Percentiles rank a stretch among this genome's conserved stretches.
Conservation (phyloP, 192 early-diverging fungal species). For the Kickxella alabastrina region DNA sequence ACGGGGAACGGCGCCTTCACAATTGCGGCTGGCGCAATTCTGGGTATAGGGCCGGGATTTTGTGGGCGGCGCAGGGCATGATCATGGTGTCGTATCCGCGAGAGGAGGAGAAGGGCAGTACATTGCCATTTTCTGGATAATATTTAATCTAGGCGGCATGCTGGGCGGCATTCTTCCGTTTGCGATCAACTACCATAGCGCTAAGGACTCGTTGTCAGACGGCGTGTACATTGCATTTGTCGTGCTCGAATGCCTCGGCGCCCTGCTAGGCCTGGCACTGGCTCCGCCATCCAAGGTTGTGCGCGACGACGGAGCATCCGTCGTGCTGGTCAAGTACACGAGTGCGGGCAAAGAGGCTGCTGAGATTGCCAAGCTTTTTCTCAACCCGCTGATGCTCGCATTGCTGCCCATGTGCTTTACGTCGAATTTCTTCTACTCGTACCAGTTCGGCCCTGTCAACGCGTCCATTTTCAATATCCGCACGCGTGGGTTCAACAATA, state of each 20-base stretch:
- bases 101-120: conserved; percentile 67
- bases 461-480: conserved; percentile 61
- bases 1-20: conserved; percentile 54
- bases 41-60: conserved; percentile 74
- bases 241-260: conserved; percentile 61
- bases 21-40: conserved; percentile 63
- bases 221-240: conserved; percentile 70
- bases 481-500: conserved; percentile 64
- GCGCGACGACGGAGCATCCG: conserved; percentile 56
- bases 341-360: conserved; percentile 56
- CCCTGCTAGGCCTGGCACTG: conserved; percentile 53
- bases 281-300: conserved; percentile 55
- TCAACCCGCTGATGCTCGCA: conserved; percentile 59
- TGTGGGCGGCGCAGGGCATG: conserved; percentile 63
- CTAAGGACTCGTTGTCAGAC: conserved; percentile 42
- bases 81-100: conserved; percentile 77
- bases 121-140: conserved; percentile 77
- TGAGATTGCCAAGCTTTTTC: conserved; percentile 56
- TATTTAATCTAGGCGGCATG: conserved; percentile 73
- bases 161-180: conserved; percentile 65
- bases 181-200: conserved; percentile 53
- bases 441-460: conserved; percentile 63
- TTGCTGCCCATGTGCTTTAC: conserved; percentile 70
- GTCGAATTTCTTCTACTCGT: conserved; percentile 33
- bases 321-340: conserved; percentile 61